Conservation (phyloP, 2,329 filamentous ascomycete species). For the Aspergillus uvarum region DNA sequence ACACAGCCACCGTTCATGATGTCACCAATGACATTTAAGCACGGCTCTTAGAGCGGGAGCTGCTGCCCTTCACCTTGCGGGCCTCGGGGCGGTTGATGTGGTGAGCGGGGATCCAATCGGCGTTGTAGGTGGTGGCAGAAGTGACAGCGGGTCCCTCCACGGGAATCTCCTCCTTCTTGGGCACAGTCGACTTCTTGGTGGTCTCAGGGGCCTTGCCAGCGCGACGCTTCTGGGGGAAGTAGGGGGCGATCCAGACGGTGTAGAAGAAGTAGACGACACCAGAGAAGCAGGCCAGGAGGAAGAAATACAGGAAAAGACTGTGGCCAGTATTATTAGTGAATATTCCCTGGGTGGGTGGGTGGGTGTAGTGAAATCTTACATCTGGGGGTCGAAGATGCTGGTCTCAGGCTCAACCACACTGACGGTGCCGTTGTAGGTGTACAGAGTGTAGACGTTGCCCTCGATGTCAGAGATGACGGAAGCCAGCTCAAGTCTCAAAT, state of each 20-base stretch:
- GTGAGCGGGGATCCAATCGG: constrained; percentile 88
- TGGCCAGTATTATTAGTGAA: constrained; percentile 8
- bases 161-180: constrained; percentile 66
- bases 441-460: constrained; percentile 71
- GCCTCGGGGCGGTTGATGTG: constrained; percentile 84
- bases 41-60: constrained; percentile 39
- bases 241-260: constrained; percentile 93
- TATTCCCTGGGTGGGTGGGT: not conserved
- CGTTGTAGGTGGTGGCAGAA: constrained; percentile 75
- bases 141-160: constrained; percentile 69
- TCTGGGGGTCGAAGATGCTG: constrained; percentile 91
- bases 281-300: constrained; percentile 75
- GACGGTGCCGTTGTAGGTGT: constrained; percentile 78
- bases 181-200: constrained; percentile 59
- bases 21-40: constrained; percentile 23
- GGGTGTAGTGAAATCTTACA: constrained; percentile 56
- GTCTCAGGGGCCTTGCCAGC: constrained; percentile 65
- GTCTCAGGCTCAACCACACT: constrained; percentile 86
- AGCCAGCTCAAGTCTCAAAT: constrained; percentile 74
- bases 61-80: constrained; percentile 56
- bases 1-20: constrained; percentile 2
- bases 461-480: constrained; percentile 69
- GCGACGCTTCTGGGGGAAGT: constrained; percentile 81
- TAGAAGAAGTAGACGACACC: constrained; percentile 94
- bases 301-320: constrained; percentile 96